Conservation (phyloP, 2,329 filamentous ascomycete genomes). For the Sarocladiaceae sp. region DNA sequence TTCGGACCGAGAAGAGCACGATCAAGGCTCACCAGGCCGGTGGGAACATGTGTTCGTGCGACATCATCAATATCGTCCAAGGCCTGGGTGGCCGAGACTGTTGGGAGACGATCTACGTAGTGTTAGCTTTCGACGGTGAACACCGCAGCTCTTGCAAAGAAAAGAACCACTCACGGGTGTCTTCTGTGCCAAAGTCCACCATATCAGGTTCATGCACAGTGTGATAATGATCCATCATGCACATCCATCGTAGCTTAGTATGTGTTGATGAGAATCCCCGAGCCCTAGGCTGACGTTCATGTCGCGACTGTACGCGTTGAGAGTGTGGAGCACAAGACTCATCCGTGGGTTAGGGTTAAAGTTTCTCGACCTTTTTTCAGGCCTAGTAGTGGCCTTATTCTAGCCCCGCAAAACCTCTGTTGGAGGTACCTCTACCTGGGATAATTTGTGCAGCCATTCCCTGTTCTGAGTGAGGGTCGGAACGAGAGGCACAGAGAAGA, state of each 20-base stretch:
- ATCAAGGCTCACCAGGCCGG: slow-evolving; percentile 52
- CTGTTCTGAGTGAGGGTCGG: too few species aligned
- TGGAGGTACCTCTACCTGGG: too few species aligned
- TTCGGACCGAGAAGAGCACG: slow-evolving; percentile 28
- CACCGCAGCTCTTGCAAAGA: neutral
- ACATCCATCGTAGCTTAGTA: neutral
- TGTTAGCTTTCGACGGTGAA: neutral
- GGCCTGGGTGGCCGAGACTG: slow-evolving; percentile 70
- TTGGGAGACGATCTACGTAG: slow-evolving; percentile 67
- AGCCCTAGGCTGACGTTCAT: neutral
- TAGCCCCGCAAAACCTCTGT: too few species aligned
- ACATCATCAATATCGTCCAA: slow-evolving; percentile 55
- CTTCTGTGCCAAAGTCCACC: slow-evolving; percentile 54
- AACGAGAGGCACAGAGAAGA: too few species aligned
- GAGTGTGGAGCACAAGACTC: neutral
- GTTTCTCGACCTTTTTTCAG: too few species aligned
- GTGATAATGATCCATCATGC: slow-evolving; percentile 51
- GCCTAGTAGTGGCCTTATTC: too few species aligned
- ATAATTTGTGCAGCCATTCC: too few species aligned
- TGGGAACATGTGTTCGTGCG: slow-evolving; percentile 48
- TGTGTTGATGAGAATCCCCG: neutral
- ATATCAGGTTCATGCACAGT: slow-evolving; percentile 56
- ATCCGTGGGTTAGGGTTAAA: too few species aligned
- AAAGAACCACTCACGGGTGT: slow-evolving; percentile 39
- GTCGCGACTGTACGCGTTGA: neutral